phyloP scores from a whole-genome alignment of 441 rosid species.

The Jatropha multifida region DNA sequence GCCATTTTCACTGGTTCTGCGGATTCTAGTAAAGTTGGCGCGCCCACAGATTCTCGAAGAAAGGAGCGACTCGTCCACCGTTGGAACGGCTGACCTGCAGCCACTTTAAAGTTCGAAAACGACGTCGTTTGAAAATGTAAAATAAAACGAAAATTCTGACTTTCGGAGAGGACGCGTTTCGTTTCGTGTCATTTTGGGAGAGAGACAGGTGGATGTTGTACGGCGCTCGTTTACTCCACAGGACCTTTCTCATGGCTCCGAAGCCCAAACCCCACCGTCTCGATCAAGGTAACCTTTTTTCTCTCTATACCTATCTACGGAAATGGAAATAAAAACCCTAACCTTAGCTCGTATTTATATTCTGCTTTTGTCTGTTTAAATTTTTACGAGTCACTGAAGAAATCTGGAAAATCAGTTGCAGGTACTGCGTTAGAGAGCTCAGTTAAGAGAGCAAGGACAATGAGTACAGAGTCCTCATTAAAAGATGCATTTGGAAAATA shows the following conservation, averaged over 20 bases:
- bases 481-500: slow-evolving; percentile 56
- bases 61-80: not conserved
- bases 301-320: not conserved
- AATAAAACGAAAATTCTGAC: too few relatives aligned
- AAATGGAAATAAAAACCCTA: slow-evolving; percentile 8
- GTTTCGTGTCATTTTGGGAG: not conserved
- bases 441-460: slow-evolving; percentile 44
- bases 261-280: slow-evolving; percentile 46
- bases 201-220: slow-evolving; percentile 22
- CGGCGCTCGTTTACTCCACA: slow-evolving; percentile 21
- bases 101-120: not conserved
- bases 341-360: not conserved
- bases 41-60: not conserved
- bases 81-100: not conserved
- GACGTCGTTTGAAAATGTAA: not conserved
- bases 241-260: slow-evolving; percentile 43
- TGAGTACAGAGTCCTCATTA: slow-evolving; percentile 42
- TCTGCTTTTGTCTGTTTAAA: not conserved
- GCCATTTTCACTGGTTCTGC: not conserved
- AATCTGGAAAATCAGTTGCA: slow-evolving; percentile 22
- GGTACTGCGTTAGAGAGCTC: slow-evolving; percentile 40
- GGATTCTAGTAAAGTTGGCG: not conserved
- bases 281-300: slow-evolving; percentile 34
- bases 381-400: not conserved
- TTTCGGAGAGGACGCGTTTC: too few relatives aligned